phyloP scores from a whole-genome alignment of 495 filamentous ascomycete genomes.

The Filosporella fistucella region DNA sequence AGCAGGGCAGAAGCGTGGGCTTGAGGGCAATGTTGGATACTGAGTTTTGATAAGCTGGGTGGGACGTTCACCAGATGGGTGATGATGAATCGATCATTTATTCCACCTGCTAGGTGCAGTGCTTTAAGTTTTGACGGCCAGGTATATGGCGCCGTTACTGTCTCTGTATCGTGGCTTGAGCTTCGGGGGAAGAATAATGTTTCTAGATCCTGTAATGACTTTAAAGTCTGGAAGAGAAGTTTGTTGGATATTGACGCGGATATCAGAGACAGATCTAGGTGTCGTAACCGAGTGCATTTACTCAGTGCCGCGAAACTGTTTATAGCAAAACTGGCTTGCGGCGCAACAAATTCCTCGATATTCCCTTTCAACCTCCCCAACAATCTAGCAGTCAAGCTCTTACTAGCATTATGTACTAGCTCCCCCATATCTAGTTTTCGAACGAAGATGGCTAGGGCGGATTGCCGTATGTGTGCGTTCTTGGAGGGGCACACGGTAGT shows the following conservation, averaged over 20 bases:
- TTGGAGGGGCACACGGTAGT: conserved; percentile 59
- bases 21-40: conserved; percentile 25
- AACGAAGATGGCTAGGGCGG: conserved; percentile 51
- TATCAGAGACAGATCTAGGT: conserved; percentile 58
- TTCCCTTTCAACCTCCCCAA: conserved; percentile 52
- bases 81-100: conserved; percentile 36
- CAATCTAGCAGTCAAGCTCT: conserved; percentile 60
- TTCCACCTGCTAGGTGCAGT: conserved; percentile 38
- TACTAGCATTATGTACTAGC: conserved; percentile 62
- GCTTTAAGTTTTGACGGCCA: conserved; percentile 43
- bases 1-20: conserved; percentile 6
- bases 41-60: conserved; percentile 6
- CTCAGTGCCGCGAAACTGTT: conserved; percentile 60
- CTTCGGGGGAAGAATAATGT: conserved; percentile 52
- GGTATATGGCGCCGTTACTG: conserved; percentile 17
- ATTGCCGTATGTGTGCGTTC: conserved; percentile 48
- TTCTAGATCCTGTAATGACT: conserved; percentile 40
- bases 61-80: conserved; percentile 19
- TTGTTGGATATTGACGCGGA: conserved; percentile 46
- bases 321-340: conserved; percentile 58
- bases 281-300: conserved; percentile 51
- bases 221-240: conserved; percentile 48
- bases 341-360: conserved; percentile 60
- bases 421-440: conserved; percentile 50
- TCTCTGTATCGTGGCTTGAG: conserved; percentile 30